Conservation (phyloP, 495 filamentous ascomycete species). For the Immersiella caudata region DNA sequence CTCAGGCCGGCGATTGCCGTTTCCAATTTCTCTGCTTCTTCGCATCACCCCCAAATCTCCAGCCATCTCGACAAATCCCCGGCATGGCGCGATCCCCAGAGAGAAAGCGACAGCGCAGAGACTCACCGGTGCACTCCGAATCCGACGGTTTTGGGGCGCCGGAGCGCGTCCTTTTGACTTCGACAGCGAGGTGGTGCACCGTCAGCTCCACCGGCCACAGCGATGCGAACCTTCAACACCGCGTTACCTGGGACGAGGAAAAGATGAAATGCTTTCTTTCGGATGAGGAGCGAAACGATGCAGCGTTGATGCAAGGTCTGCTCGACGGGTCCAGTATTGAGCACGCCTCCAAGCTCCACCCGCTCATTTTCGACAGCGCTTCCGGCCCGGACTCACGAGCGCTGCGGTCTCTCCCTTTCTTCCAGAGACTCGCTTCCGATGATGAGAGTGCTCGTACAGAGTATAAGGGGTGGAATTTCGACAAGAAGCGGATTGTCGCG, state of each 20-base stretch:
- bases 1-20: too few relatives aligned
- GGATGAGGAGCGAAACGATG: conserved; percentile 1
- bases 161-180: neutral
- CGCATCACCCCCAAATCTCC: neutral
- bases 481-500: conserved; percentile 6
- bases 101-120: conserved; percentile 7
- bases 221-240: neutral
- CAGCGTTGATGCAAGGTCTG: neutral
- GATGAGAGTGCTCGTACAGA: neutral
- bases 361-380: conserved; percentile 3
- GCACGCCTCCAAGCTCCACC: neutral
- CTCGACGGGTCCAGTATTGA: neutral
- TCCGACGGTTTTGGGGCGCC: neutral
- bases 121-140: neutral
- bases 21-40: neutral
- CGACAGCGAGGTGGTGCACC: conserved; percentile 5
- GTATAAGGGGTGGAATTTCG: neutral
- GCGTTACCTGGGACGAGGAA: neutral
- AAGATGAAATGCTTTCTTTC: conserved; percentile 7
- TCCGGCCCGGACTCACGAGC: neutral
- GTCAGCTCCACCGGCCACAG: neutral
- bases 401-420: conserved; percentile 6
- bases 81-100: conserved; percentile 1
- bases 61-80: neutral
- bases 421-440: neutral